Conservation (phyloP, 2,329 filamentous ascomycete species). For the Lecanosticta acicola region DNA sequence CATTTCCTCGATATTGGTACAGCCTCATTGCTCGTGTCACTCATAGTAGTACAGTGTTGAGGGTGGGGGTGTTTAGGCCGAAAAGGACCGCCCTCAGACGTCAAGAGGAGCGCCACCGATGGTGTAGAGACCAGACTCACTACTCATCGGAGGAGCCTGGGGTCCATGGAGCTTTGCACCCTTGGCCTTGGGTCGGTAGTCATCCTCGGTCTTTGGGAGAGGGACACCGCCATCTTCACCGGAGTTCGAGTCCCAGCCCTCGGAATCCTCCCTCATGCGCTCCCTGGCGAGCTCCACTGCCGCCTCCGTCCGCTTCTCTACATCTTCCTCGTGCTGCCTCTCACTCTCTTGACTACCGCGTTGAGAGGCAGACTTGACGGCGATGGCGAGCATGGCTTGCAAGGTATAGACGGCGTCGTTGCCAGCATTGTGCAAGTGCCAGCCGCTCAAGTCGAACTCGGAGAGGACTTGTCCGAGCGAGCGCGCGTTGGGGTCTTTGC, state of each 20-base stretch:
- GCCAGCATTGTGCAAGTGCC: conserved; percentile 35
- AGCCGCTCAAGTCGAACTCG: conserved; percentile 60
- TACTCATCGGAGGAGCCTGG: conserved; percentile 3
- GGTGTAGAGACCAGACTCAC: conserved; percentile 17
- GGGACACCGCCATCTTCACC: conserved; percentile 33
- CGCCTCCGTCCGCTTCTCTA: conserved; percentile 26
- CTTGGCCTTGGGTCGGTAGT: conserved; percentile 10
- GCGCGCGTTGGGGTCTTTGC: conserved; percentile 44
- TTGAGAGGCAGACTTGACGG: conserved; percentile 39
- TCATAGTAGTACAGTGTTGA: no score
- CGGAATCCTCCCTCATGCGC: conserved; percentile 37
- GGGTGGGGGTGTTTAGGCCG: no score
- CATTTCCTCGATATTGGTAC: not conserved
- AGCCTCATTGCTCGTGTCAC: no score
- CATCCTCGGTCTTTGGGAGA: conserved; percentile 11
- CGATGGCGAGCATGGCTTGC: conserved; percentile 59
- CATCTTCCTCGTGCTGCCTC: conserved; percentile 23
- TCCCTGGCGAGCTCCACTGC: conserved; percentile 29
- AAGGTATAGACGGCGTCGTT: conserved; percentile 36
- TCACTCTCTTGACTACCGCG: conserved; percentile 27
- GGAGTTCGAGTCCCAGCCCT: conserved; percentile 36
- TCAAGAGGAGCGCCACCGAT: conserved; percentile 21
- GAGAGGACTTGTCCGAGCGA: conserved; percentile 58
- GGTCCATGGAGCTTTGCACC: conserved; percentile 5
- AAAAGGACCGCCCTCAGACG: no score